Evolutionary conservation across 106 monocot species (phyloP).

Genomic region (Dendrobium chrysotoxum): DNA sequence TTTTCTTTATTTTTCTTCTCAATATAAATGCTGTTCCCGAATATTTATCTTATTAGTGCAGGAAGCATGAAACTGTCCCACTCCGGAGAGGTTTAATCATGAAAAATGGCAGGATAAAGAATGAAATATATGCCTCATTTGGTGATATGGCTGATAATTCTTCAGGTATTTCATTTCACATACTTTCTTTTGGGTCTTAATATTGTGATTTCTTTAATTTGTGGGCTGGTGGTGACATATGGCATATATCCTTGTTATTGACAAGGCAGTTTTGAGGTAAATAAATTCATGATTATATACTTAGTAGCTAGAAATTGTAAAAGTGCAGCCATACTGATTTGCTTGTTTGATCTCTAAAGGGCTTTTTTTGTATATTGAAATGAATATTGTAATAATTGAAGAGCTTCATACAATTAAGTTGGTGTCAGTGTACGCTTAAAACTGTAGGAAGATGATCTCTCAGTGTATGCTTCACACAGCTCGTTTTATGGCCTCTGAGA

Average conservation of each 20-base stretch:
- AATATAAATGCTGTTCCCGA: neutral
- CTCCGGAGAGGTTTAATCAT: neutral
- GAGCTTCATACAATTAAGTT: neutral
- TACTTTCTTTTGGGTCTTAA: neutral
- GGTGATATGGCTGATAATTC: constrained; percentile 6
- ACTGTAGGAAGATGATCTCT: neutral
- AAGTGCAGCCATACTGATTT: neutral
- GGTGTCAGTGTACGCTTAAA: neutral
- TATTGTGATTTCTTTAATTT: neutral
- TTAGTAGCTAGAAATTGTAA: neutral
- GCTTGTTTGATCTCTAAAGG: neutral
- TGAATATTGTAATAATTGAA: neutral
- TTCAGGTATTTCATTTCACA: neutral
- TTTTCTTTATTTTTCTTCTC: neutral
- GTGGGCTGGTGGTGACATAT: neutral
- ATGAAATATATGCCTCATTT: constrained; percentile 7
- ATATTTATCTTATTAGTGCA: neutral
- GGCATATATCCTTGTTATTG: neutral
- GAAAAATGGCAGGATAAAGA: constrained; percentile 1
- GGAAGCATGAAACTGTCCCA: neutral
- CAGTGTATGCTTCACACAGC: too few relatives aligned
- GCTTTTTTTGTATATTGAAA: neutral
- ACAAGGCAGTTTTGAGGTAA: neutral
- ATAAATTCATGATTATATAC: neutral
- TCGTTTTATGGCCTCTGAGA: too few relatives aligned